Conservation (phyloP, 2,329 filamentous ascomycete genomes). For the Neopestalotiopsis sp. region DNA sequence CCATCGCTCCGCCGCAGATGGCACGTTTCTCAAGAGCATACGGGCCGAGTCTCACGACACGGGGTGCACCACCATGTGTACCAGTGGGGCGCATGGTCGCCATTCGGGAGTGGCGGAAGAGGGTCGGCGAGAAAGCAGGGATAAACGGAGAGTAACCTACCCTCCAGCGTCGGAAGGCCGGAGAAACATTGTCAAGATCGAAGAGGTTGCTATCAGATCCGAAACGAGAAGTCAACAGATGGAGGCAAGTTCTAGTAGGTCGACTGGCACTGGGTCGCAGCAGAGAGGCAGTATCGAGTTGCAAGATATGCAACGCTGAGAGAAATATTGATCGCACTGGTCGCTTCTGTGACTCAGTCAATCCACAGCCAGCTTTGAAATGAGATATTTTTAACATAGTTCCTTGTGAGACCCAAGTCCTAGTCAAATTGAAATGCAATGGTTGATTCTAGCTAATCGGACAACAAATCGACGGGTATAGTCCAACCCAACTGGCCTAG, state of each 20-base stretch:
- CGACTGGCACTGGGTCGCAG: not conserved
- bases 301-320: not conserved
- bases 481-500: no score
- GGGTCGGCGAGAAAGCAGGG: not conserved
- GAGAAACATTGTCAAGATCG: not conserved
- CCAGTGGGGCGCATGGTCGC: not conserved
- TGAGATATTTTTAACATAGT: no score
- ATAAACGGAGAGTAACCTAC: not conserved
- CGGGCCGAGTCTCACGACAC: not conserved
- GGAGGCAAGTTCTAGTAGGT: not conserved
- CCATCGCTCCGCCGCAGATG: not conserved
- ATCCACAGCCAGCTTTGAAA: no score
- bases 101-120: not conserved
- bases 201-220: not conserved
- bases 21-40: conserved; percentile 1
- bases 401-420: no score
- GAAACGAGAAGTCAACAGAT: not conserved
- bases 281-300: not conserved
- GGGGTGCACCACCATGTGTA: not conserved
- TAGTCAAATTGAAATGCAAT: no score
- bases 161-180: not conserved
- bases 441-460: no score
- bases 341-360: no score
- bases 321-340: not conserved
- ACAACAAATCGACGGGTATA: no score